phyloP scores from a whole-genome alignment of 2,329 filamentous ascomycete genomes.

The Proliferodiscus dingleyae region DNA sequence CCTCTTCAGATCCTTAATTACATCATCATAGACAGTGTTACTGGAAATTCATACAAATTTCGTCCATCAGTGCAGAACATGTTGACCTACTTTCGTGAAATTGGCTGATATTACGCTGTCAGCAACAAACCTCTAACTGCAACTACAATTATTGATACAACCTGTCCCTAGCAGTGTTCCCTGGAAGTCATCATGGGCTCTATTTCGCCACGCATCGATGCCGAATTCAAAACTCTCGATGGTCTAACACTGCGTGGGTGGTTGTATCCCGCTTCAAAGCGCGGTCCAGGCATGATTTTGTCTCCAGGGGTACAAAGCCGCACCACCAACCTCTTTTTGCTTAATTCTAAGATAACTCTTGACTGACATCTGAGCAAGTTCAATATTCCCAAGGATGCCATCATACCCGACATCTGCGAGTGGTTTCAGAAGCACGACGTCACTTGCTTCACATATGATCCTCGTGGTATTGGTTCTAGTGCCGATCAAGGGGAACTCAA shows the following conservation, averaged over 20 bases:
- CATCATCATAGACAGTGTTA: no score
- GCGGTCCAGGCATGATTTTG: slow-evolving; percentile 16
- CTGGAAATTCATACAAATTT: no score
- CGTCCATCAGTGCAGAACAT: no score
- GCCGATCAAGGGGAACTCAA: slow-evolving; percentile 27
- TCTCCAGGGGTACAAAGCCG: slow-evolving; percentile 12
- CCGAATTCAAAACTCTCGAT: slow-evolving; percentile 22
- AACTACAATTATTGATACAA: no score
- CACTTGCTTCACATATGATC: slow-evolving; percentile 33
- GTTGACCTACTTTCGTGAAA: no score
- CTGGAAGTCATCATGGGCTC: not conserved
- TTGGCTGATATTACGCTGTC: no score
- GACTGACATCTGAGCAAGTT: not conserved
- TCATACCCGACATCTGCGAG: slow-evolving; percentile 1
- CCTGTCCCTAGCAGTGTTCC: no score
- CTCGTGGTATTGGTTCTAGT: slow-evolving; percentile 29
- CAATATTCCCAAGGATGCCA: slow-evolving; percentile 3
- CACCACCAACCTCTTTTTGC: not conserved
- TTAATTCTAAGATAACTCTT: not conserved
- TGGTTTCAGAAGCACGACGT: slow-evolving; percentile 25
- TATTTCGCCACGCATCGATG: slow-evolving; percentile 13
- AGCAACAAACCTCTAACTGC: no score
- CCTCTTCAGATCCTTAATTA: no score
- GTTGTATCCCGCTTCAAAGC: slow-evolving; percentile 26
- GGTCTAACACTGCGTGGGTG: slow-evolving; percentile 24